These are phyloP conservation scores for Chrysoporthe austroafricana DNA, from an alignment of 2,329 filamentous ascomycete species.

Conservation along the genomic window DNA sequence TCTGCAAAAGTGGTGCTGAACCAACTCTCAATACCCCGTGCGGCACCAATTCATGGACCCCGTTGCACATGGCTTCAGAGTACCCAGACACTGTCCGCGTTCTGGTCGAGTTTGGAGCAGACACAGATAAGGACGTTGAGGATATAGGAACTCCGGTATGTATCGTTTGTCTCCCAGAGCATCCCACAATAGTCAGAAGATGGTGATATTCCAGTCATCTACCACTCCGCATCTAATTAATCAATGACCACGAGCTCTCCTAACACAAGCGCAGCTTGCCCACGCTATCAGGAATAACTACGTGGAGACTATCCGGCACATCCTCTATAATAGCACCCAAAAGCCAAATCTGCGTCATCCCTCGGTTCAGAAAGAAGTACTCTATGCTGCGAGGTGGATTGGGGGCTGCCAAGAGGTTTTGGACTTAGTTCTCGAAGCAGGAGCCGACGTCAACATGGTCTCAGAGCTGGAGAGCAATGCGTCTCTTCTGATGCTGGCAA, in stretches of 20 bases:
- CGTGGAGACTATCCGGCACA: background rate
- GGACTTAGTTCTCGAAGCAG: background rate
- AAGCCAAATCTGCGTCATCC: constrained; percentile 4
- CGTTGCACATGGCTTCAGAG: background rate
- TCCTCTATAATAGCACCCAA: background rate
- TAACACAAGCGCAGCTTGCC: constrained; percentile 1
- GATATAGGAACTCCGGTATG: background rate
- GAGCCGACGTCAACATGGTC: too few species aligned
- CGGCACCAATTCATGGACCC: background rate
- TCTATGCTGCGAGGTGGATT: background rate
- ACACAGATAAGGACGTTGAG: background rate
- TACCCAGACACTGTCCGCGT: background rate
- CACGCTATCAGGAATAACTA: background rate
- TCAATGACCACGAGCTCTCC: background rate
- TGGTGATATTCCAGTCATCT: too few species aligned
- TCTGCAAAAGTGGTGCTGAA: background rate
- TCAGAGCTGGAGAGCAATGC: constrained; percentile 4
- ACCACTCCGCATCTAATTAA: too few species aligned
- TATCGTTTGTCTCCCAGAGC: background rate
- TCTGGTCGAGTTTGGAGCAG: background rate
- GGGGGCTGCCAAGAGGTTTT: background rate
- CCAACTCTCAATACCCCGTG: background rate
- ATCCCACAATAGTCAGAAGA: too few species aligned
- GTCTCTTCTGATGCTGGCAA: constrained; percentile 1
- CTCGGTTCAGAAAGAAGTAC: background rate